Percentiles rank a stretch among this genome's conserved stretches.
Evolutionary conservation across 768 basidiomycete genomes (phyloP).

Genomic region (Boletus vinaceobasis): DNA sequence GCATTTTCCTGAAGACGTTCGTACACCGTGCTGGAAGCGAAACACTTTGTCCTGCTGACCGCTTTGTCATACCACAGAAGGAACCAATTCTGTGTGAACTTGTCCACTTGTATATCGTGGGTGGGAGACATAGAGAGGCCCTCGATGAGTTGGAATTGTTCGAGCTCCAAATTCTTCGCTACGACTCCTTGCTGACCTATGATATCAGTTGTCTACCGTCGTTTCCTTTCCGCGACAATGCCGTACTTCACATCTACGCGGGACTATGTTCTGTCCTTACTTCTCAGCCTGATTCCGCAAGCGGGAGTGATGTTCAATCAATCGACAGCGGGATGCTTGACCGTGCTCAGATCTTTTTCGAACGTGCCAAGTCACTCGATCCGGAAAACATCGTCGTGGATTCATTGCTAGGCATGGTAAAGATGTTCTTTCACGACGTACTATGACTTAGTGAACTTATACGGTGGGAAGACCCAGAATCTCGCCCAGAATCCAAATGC

Average conservation of each 20-base stretch:
- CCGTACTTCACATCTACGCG: constrained; percentile 77
- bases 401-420: constrained; percentile 54
- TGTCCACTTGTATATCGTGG: constrained; percentile 59
- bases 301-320: constrained; percentile 3
- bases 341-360: constrained; percentile 57
- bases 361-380: constrained; percentile 60
- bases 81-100: constrained; percentile 75
- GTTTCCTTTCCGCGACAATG: constrained; percentile 82
- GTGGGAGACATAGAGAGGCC: constrained; percentile 61
- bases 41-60: constrained; percentile 12
- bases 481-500: constrained; percentile 19
- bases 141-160: constrained; percentile 86
- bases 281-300: constrained; percentile 37
- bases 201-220: constrained; percentile 73
- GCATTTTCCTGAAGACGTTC: constrained; percentile 62
- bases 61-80: constrained; percentile 43
- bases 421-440: not conserved
- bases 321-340: constrained; percentile 43
- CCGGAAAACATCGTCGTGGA: constrained; percentile 51
- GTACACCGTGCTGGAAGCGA: constrained; percentile 17
- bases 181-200: not conserved
- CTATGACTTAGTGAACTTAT: not conserved
- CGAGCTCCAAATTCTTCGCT: constrained; percentile 21
- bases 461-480: constrained; percentile 17
- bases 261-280: constrained; percentile 68